Conservation (phyloP, 345 rosid species). For the Zanthoxylum bungeanum region DNA sequence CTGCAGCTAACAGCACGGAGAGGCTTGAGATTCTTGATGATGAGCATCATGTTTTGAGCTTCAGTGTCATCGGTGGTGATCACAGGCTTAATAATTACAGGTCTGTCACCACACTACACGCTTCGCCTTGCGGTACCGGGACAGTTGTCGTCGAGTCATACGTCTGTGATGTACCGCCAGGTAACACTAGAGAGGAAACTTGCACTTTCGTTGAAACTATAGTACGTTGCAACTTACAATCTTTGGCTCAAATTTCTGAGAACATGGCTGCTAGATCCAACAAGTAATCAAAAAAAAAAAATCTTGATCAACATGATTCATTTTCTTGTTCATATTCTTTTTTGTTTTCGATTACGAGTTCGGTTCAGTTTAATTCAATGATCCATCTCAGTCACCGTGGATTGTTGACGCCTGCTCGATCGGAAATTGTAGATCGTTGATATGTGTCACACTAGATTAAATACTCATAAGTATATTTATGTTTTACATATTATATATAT, state of each 20-base stretch:
- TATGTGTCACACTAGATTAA: background rate
- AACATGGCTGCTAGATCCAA: slow-evolving; percentile 24
- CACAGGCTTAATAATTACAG: slow-evolving; percentile 73
- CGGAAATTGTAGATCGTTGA: background rate
- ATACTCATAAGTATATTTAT: background rate
- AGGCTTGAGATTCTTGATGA: slow-evolving; percentile 86
- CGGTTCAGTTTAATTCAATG: background rate
- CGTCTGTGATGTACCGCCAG: slow-evolving; percentile 78
- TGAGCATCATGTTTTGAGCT: slow-evolving; percentile 69
- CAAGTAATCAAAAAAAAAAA: background rate
- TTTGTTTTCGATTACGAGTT: slow-evolving; percentile 24
- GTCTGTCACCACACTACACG: slow-evolving; percentile 82
- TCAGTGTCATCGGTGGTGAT: slow-evolving; percentile 82
- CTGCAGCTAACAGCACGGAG: slow-evolving; percentile 77
- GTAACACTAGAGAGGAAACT: slow-evolving; percentile 81
- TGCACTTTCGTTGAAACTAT: slow-evolving; percentile 72
- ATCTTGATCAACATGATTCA: background rate
- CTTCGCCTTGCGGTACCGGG: slow-evolving; percentile 28
- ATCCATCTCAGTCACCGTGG: background rate
- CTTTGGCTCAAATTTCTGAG: slow-evolving; percentile 68
- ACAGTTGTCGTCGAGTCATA: slow-evolving; percentile 81
- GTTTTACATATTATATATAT: background rate
- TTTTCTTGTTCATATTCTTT: slow-evolving; percentile 2
- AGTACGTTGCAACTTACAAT: slow-evolving; percentile 82
- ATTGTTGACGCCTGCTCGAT: background rate